Evolutionary conservation across 129 eudicot species (phyloP), one percentile per base, ranked within the genome.

Genomic region (Heracleum sosnowskyi): DNA sequence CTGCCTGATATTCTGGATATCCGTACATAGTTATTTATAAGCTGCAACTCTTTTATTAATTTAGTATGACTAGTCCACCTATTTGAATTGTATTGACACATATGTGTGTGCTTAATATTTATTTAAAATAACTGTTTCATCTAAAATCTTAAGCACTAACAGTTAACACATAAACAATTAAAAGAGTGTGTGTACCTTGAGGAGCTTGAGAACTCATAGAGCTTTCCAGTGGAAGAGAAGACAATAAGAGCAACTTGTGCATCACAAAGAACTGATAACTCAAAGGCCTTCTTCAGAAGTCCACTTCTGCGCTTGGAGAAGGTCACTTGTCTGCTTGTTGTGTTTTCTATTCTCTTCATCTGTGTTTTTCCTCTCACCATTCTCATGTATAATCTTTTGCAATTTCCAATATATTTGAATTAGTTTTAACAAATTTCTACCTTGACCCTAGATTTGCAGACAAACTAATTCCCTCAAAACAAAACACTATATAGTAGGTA

Each of bases 181-280:
- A 49, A 49, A 18, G 18, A 62, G 29, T 62, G 28, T 36, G 51
- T 11, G 34, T 75, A 89, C 90, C 93, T 89, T 76, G 89, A 80
- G n/a, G 76, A n/a, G 79, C 93, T 89, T 28, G 90, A 76, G 85
- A 84, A 89, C 78, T 89, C 90, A 79, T 81, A 87, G 57, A 89
- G 89, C 80, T 81, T 86, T 18, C 90, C 90, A 1, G 80, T 78
- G 13, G 89, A 40, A 70, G 93, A 89, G 87, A 89, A 89, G 81
- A 89, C 70, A 2, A 89, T 63, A 34, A 89, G 90, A 40, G 90
- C 88, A 82, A 89, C 88, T 79, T 86, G 86, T 35, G 92, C 89
- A 84, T 88, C 92, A 80, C 92, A 88, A 69, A 88, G 89, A 80
- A 88, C 86, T 49, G 92, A 83, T 71, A 89, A 84, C 87, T 89